Evolutionary conservation across 2,329 filamentous ascomycete species (phyloP).

Genomic region (Teratosphaeria viscida): DNA sequence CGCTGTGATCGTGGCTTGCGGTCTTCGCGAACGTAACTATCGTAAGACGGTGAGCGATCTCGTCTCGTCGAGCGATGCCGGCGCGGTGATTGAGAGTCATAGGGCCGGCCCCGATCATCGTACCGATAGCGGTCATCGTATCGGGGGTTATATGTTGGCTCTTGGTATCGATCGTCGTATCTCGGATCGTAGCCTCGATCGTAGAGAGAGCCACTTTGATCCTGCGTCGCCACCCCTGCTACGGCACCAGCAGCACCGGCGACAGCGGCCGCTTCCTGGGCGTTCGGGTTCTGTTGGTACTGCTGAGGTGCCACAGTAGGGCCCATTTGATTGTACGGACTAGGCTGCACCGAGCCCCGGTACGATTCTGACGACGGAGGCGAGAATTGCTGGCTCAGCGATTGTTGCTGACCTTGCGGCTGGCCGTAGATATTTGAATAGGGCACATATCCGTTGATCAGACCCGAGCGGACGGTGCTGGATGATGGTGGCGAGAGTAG

Average conservation of each 20-base stretch:
- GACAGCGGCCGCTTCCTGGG: conserved; percentile 13
- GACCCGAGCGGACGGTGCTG: neutral
- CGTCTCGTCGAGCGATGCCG: neutral
- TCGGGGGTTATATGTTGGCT: conserved; percentile 6
- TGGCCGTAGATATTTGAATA: conserved; percentile 26
- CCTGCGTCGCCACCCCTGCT: conserved; percentile 2
- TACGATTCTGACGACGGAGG: conserved; percentile 12
- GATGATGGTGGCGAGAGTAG: neutral
- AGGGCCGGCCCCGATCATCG: conserved; percentile 8
- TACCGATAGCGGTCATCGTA: conserved; percentile 6
- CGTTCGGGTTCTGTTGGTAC: conserved; percentile 20
- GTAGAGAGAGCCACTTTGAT: neutral
- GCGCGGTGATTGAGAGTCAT: conserved; percentile 1
- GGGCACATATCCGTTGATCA: conserved; percentile 23
- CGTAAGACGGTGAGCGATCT: conserved; percentile 3
- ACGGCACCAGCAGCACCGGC: conserved; percentile 4
- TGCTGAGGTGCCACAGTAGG: conserved; percentile 5
- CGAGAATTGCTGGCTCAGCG: conserved; percentile 1
- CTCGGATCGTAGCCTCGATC: conserved; percentile 3
- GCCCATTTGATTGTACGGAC: conserved; percentile 13
- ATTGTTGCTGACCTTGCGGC: conserved; percentile 3
- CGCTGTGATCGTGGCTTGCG: neutral
- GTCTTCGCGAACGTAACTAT: conserved; percentile 1
- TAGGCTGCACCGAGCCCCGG: conserved; percentile 14
- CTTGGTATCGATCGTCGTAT: conserved; percentile 8